These are phyloP conservation scores for Penicillium simplicissimum DNA, from an alignment of 495 filamentous ascomycete species.

Conservation along the genomic window DNA sequence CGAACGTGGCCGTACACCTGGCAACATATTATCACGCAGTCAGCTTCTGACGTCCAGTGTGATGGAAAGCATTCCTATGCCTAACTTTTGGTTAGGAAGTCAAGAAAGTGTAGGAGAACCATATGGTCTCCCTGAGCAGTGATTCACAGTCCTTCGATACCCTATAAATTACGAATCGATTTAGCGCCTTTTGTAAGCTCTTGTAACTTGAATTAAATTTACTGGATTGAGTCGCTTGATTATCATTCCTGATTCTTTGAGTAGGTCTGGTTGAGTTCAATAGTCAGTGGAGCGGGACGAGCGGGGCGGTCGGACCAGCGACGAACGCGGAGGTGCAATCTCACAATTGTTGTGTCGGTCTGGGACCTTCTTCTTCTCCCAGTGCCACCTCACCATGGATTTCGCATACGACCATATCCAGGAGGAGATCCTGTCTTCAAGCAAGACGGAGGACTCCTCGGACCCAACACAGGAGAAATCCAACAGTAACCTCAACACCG, in stretches of 20 bases:
- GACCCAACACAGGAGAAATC: slow-evolving; percentile 36
- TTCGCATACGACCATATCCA: slow-evolving; percentile 96
- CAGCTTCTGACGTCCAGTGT: slow-evolving; percentile 48
- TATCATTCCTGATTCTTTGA: background rate
- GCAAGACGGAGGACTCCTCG: slow-evolving; percentile 45
- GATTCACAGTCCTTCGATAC: slow-evolving; percentile 9
- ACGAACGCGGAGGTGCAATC: slow-evolving; percentile 33
- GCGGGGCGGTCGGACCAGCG: slow-evolving; percentile 33
- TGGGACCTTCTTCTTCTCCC: slow-evolving; percentile 9
- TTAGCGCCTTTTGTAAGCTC: background rate
- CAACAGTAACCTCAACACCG: slow-evolving; percentile 70
- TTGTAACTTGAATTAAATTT: background rate
- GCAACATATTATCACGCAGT: slow-evolving; percentile 35
- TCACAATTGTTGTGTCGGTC: slow-evolving; percentile 17
- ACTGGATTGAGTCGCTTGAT: background rate
- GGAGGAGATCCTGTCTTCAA: slow-evolving; percentile 71
- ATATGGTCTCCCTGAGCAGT: slow-evolving; percentile 35
- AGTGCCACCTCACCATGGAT: slow-evolving; percentile 64
- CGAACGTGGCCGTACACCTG: slow-evolving; percentile 28
- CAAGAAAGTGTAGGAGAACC: slow-evolving; percentile 49
- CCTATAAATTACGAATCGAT: slow-evolving; percentile 16
- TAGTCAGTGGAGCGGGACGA: background rate
- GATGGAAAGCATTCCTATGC: slow-evolving; percentile 49
- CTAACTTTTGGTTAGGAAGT: slow-evolving; percentile 42
- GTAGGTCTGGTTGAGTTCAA: background rate